phyloP scores from a whole-genome alignment of 345 rosid species.

The Chamaenerion angustifolium region DNA sequence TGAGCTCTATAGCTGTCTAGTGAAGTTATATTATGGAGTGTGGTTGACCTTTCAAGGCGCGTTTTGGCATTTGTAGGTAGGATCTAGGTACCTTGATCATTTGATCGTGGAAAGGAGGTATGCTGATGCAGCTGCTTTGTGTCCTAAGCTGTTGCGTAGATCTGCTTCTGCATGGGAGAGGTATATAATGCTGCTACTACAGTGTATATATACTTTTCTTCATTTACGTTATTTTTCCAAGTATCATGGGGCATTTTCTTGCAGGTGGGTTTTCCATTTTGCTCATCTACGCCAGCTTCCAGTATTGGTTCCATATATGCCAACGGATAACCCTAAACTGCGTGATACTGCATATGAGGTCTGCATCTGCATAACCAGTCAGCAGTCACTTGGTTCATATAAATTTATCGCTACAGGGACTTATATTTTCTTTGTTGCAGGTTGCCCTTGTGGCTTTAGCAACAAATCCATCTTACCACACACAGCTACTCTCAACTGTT shows the following conservation, averaged over 20 bases:
- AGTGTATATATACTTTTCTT: slow-evolving; percentile 3
- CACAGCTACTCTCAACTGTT: slow-evolving; percentile 76
- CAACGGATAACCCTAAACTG: slow-evolving; percentile 79
- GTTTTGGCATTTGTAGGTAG: slow-evolving; percentile 46
- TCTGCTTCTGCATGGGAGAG: slow-evolving; percentile 99
- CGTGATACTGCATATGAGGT: slow-evolving; percentile 99
- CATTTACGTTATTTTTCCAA: slow-evolving; percentile 11
- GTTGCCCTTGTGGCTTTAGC: slow-evolving; percentile 98
- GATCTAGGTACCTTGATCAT: slow-evolving; percentile 97
- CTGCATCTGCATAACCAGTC: slow-evolving; percentile 2
- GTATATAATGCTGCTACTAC: slow-evolving; percentile 19
- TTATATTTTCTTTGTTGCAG: slow-evolving; percentile 24
- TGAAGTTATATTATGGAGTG: background rate
- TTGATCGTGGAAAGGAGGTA: slow-evolving; percentile 94
- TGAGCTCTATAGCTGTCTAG: background rate
- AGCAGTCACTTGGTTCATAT: too few species aligned
- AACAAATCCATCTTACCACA: slow-evolving; percentile 71
- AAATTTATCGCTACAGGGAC: background rate
- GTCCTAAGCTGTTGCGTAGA: slow-evolving; percentile 87
- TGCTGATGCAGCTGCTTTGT: slow-evolving; percentile 94
- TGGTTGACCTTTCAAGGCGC: background rate
- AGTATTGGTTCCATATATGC: slow-evolving; percentile 87
- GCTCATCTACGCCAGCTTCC: slow-evolving; percentile 98
- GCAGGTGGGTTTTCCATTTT: slow-evolving; percentile 99
- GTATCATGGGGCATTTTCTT: slow-evolving; percentile 13